phyloP scores from a whole-genome alignment of 1,139 yeast species.

The Keqinozyma sinolaborantium region DNA sequence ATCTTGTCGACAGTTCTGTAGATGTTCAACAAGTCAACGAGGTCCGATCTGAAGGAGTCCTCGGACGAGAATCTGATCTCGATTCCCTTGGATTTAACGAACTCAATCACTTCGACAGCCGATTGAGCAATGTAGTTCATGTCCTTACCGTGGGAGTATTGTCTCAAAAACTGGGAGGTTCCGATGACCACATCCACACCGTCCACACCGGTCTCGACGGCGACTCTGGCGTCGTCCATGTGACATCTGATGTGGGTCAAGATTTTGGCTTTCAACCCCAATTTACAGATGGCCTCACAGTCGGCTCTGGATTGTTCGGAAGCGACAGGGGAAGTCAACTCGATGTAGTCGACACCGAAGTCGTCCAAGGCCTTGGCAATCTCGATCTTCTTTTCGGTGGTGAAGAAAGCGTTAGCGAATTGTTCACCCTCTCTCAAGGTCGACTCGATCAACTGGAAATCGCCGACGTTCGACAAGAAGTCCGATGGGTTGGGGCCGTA shows the following conservation, averaged over 20 bases:
- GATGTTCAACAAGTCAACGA: constrained; percentile 54
- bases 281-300: constrained; percentile 56
- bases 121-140: constrained; percentile 50
- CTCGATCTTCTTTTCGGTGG: constrained; percentile 50
- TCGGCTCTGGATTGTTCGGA: constrained; percentile 54
- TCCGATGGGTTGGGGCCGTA: constrained; percentile 62
- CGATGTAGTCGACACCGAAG: constrained; percentile 59
- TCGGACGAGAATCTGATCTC: constrained; percentile 57
- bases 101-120: constrained; percentile 56
- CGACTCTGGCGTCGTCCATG: constrained; percentile 57
- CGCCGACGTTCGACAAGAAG: constrained; percentile 49
- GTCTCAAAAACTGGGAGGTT: constrained; percentile 51
- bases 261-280: constrained; percentile 51
- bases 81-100: constrained; percentile 54
- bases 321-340: constrained; percentile 57
- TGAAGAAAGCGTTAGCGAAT: constrained; percentile 57
- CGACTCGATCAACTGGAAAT: constrained; percentile 51
- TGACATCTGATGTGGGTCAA: constrained; percentile 59
- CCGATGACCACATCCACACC: constrained; percentile 62
- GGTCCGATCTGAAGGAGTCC: constrained; percentile 57
- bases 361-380: constrained; percentile 58
- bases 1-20: constrained; percentile 56
- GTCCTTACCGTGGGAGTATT: constrained; percentile 53
- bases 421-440: constrained; percentile 62
- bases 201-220: constrained; percentile 59